Base-by-base conservation (phyloP, 768 basidiomycete genomes). In the Podaxis sp. region DNA sequence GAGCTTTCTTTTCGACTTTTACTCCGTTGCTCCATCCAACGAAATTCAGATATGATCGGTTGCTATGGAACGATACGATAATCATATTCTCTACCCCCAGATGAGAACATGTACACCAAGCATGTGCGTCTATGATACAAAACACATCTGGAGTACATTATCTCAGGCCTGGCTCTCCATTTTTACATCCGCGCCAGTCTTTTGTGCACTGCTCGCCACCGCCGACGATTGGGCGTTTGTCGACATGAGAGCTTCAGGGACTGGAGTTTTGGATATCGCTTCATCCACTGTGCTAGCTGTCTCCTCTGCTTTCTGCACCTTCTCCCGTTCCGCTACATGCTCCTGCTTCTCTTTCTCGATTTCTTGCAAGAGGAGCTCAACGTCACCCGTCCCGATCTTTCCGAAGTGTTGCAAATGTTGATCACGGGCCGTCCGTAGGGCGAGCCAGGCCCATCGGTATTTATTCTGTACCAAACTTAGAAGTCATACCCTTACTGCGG, bases 321-420 rank as follows among this genome's bases (percentile, higher is more conserved):
- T 73, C 68, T 69, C 72, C 73, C 69, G 73, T 73, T 64, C 77
- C 5, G 57, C 36, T 25, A 35, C 50, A 11, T 25, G 50, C 38
- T 57, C 56, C 47, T 63, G 50, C 63, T 80, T 76, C 58, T 77
- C 77, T 53, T 76, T 79, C 63, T 83, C 82, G 57, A 84, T 83
- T 67, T 81, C 82, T 50, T 76, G 71, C 5, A 72, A 72, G 38
- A 84, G 79, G 16, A 77, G 65, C 52, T 80, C 79, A 62, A 95
- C 75, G 62, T 93, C 90, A 6, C 90, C 91, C 5, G 85, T 85
- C 16, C 89, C 90, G 62, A 93, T 92, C 75, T 85, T 88, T n/a
- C 86, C 82, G 64, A 94, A 93, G 65, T 91, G 85, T 63, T 87
- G 83, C 42, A 93, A 70, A 70, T 93, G 76, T 61, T 81, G 80